Evolutionary conservation across 352 stramenopile species (phyloP).

Genomic region (Aphanomyces astaci): DNA sequence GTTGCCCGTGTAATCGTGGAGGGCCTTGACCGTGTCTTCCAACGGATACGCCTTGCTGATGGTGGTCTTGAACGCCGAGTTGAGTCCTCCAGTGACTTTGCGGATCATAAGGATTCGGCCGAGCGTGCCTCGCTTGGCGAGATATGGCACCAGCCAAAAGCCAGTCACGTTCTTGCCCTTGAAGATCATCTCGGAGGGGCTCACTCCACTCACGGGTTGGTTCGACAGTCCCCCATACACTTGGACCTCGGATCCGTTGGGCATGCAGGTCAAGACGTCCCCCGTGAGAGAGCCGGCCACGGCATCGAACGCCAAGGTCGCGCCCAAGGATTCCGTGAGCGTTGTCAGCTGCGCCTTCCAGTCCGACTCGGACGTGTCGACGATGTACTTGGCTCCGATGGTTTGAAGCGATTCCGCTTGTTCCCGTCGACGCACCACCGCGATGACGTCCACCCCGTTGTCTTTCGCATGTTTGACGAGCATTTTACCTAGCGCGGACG

Average conservation of each 20-base stretch:
- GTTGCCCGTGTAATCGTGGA: slow-evolving; percentile 12
- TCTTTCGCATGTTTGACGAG: slow-evolving; percentile 21
- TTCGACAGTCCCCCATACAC: slow-evolving; percentile 23
- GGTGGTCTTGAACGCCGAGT: slow-evolving; percentile 5
- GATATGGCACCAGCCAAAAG: slow-evolving; percentile 14
- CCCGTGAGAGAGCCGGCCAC: slow-evolving; percentile 16
- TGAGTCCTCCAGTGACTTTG: slow-evolving; percentile 12
- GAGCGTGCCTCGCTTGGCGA: not conserved
- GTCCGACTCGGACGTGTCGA: slow-evolving; percentile 17
- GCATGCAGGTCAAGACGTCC: slow-evolving; percentile 18
- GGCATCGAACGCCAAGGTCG: slow-evolving; percentile 26
- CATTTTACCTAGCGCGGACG: slow-evolving; percentile 27
- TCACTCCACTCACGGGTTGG: slow-evolving; percentile 6
- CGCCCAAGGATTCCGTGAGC: slow-evolving; percentile 1
- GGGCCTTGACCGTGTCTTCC: not conserved
- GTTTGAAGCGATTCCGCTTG: slow-evolving; percentile 25
- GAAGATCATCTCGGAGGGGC: slow-evolving; percentile 11
- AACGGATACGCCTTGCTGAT: slow-evolving; percentile 10
- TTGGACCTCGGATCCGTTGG: slow-evolving; percentile 7
- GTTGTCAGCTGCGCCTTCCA: slow-evolving; percentile 13
- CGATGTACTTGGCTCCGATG: slow-evolving; percentile 24
- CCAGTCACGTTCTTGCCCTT: slow-evolving; percentile 15
- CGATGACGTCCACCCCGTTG: slow-evolving; percentile 24
- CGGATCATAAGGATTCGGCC: slow-evolving; percentile 7
- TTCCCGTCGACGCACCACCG: slow-evolving; percentile 28